Evolutionary conservation across 768 basidiomycete species (phyloP), one percentile per base, ranked within the genome.

Genomic region (Mycena belliarum): DNA sequence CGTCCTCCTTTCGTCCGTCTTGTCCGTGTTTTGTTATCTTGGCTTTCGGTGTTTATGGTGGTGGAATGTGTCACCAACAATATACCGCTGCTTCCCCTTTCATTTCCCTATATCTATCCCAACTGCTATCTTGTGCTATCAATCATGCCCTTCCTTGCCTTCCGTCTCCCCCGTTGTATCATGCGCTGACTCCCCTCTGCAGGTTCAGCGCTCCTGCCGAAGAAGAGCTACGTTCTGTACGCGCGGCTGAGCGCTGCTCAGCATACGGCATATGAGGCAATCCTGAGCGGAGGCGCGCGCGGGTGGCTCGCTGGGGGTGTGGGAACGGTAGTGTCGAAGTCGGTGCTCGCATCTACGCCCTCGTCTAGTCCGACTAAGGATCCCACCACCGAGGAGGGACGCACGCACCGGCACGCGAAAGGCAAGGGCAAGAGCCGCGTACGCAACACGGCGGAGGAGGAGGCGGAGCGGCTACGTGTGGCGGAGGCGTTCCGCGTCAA

Each of bases 211-310:
- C 76, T 98, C 5, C 97, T 97, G 0, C 91, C 91, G 3, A 94
- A 93, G 75, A 95, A 95, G 71, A 93, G 95, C 72, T 99, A 99
- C 65, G 85, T 98, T 2, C 80, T 98, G 0, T 96, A 95, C 59
- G 94, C 94, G 0, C 94, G 95, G 0, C 76, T 98, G 8, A 97
- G 87, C 52, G 75, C 83, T 24, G 79, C 81, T 49, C 97, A 98
- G 68, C 85, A 87, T n/a, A 84, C 90, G 55, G 75, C 96, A 24
- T 98, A 96, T 65, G 87, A 94, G 55, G 82, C 83, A 6, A 85
- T 95, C 18, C 76, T 95, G 16, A 79, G 82, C 21, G 87, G 92
- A 0, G 82, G 80, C 4, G 75, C 96, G 24, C 80, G 95, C 16
- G 75, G 79, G 32, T 88, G 87, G 73, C 70, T 91, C 23, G 70